Conservation (phyloP, 768 basidiomycete species). For the Phlebiopsis flavidoalba region DNA sequence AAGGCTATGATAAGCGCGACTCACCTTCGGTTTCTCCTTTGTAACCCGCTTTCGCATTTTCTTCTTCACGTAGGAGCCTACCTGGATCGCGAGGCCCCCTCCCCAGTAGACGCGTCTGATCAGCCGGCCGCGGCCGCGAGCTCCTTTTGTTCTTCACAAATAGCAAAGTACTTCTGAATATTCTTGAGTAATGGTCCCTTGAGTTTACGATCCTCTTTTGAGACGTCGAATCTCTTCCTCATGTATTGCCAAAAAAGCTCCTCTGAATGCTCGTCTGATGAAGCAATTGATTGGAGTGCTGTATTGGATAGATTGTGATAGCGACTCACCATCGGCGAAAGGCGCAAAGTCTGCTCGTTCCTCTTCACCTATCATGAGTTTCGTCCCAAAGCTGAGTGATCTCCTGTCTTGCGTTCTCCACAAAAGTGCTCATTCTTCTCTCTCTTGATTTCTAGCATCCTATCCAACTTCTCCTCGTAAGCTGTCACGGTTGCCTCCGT, state of each 20-base stretch:
- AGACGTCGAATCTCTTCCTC: slow-evolving; percentile 80
- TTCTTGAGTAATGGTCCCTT: slow-evolving; percentile 72
- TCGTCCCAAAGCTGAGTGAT: slow-evolving; percentile 82
- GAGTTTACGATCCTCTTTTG: slow-evolving; percentile 73
- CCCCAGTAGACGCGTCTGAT: slow-evolving; percentile 78
- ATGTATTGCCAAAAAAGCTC: slow-evolving; percentile 80
- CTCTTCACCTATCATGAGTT: slow-evolving; percentile 78
- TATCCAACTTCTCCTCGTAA: slow-evolving; percentile 86
- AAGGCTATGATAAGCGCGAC: slow-evolving; percentile 17
- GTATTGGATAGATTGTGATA: neutral
- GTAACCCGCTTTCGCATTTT: slow-evolving; percentile 94
- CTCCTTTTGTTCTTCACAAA: slow-evolving; percentile 87
- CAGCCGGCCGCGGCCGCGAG: slow-evolving; percentile 74
- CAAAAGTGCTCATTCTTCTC: slow-evolving; percentile 84
- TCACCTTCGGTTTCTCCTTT: slow-evolving; percentile 88
- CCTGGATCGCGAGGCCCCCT: slow-evolving; percentile 82
- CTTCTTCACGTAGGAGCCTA: slow-evolving; percentile 83
- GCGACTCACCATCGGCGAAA: slow-evolving; percentile 68
- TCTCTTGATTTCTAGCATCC: slow-evolving; percentile 85
- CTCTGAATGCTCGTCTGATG: slow-evolving; percentile 79
- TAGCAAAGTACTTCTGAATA: slow-evolving; percentile 86
- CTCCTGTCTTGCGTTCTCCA: slow-evolving; percentile 75
- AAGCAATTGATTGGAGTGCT: neutral
- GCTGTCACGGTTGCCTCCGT: slow-evolving; percentile 71
- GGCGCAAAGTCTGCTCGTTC: slow-evolving; percentile 78